phyloP scores from a whole-genome alignment of 306 rosid genomes.

The Mimosa bimucronata region DNA sequence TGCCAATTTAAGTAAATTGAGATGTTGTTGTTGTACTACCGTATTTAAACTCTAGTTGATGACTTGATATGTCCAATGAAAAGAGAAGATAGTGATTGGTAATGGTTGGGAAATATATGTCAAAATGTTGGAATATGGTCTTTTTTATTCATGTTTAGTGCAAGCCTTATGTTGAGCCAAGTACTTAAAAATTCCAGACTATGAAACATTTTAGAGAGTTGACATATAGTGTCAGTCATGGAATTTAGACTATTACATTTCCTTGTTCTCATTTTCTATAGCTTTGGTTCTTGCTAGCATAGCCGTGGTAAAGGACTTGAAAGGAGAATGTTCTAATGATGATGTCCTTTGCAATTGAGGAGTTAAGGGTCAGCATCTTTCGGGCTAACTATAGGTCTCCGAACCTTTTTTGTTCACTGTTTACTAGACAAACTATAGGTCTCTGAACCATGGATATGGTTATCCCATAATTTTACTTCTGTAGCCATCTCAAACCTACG shows the following conservation, averaged over 20 bases:
- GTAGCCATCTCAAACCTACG: too few species aligned
- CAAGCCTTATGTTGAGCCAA: constrained; percentile 14
- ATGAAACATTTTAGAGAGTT: not conserved
- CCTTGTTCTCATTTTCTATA: too few species aligned
- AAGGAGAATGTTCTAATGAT: constrained; percentile 80
- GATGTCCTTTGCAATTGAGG: constrained; percentile 80
- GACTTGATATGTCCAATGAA: constrained; percentile 7
- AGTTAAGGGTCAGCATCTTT: constrained; percentile 63
- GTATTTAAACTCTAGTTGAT: constrained; percentile 9
- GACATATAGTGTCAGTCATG: constrained; percentile 8
- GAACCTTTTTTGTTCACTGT: constrained; percentile 18
- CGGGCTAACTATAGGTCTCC: constrained; percentile 50
- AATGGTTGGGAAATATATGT: constrained; percentile 2
- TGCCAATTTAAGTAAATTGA: not conserved
- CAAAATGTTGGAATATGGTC: constrained; percentile 12
- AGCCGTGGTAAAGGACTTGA: constrained; percentile 86
- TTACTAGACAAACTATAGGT: not conserved
- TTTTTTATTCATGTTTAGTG: not conserved
- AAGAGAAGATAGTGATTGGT: not conserved
- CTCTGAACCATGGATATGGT: constrained; percentile 7
- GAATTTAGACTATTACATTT: constrained; percentile 18
- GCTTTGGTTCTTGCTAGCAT: constrained; percentile 59
- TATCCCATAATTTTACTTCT: not conserved
- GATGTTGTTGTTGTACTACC: constrained; percentile 12
- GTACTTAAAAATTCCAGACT: constrained; percentile 20